Conservation (phyloP, 192 early-diverging fungal species). For the Paraglomus brasilianum region DNA sequence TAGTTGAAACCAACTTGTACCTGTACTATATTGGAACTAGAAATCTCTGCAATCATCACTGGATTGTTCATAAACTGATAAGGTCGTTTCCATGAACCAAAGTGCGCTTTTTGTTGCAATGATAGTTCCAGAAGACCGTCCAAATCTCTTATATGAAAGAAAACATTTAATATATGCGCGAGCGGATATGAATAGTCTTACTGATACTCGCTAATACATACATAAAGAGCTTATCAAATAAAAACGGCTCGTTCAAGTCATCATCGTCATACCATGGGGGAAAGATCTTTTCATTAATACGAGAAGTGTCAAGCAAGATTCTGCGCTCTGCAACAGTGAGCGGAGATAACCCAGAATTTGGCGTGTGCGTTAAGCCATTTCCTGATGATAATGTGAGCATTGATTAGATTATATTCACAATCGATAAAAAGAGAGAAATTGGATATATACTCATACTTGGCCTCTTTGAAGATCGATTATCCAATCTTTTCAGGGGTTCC, state of each 20-base stretch:
- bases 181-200: constrained; percentile 32
- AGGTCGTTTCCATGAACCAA: constrained; percentile 82
- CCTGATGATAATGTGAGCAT: neutral
- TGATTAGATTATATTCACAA: neutral
- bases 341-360: neutral
- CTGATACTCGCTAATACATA: constrained; percentile 34
- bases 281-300: constrained; percentile 69
- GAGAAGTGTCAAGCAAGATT: constrained; percentile 65
- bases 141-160: constrained; percentile 55
- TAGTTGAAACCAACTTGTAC: too few relatives aligned
- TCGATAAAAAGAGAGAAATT: neutral
- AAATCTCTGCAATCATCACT: constrained; percentile 65
- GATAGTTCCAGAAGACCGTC: constrained; percentile 78
- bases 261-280: constrained; percentile 75
- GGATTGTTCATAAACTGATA: constrained; percentile 68
- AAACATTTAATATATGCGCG: constrained; percentile 28
- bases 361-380: neutral
- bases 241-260: constrained; percentile 60
- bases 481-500: constrained; percentile 48
- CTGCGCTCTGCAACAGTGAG: constrained; percentile 53
- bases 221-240: constrained; percentile 48
- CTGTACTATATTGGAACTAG: constrained; percentile 67
- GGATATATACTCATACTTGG: neutral
- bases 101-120: constrained; percentile 67
- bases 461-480: neutral